Base-by-base conservation (phyloP, 768 basidiomycete genomes). In the Rhodotorula babjevae region DNA sequence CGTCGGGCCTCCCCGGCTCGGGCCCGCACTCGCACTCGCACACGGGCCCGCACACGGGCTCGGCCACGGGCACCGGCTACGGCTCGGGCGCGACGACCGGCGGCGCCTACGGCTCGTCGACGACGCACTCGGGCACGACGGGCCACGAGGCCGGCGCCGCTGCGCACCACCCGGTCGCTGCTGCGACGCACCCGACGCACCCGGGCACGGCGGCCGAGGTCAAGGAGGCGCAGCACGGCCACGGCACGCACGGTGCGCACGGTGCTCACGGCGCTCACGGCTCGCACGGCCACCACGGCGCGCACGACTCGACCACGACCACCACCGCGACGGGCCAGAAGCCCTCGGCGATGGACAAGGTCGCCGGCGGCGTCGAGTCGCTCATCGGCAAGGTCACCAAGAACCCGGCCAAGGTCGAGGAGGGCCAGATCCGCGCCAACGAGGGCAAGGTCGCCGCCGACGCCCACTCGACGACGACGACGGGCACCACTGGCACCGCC, bases 401-500 rank as follows among this genome's bases (percentile, higher is more conserved):
- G 27, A 64, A 69, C 57, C 52, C 23, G 40, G n/a, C n/a, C 46
- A 63, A 63, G 57, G 46, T 64, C 33, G 56, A 29, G 36, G 47
- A 64, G 68, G 68, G 68, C 11, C 16, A 50, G n/a, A 49, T 60
- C 57, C 57, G n/a, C 44, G 36, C 58, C 57, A 59, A 58, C 3
- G 47, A 59, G 53, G 67, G 67, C 42, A 68, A 63, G 67, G 61
- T n/a, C 3, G 58, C 63, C 27, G 63, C 53, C 15, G 56, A 57
- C 21, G 55, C 14, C 8, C 14, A 29, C 15, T 16, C 31, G 55
- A n/a, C n/a, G 10, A 14, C n/a, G n/a, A n/a, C 31, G 55, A 29
- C 53, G 6, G 53, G 29, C n/a, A 55, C 50, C 25, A 27, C 47
- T 9, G 47, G 47, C 47, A 21, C 23, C 49, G 49, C 49, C 49